Evolutionary conservation across 192 early-diverging fungal genomes (phyloP), one percentile per base, ranked within the genome.

Genomic region (Gigaspora rosea): DNA sequence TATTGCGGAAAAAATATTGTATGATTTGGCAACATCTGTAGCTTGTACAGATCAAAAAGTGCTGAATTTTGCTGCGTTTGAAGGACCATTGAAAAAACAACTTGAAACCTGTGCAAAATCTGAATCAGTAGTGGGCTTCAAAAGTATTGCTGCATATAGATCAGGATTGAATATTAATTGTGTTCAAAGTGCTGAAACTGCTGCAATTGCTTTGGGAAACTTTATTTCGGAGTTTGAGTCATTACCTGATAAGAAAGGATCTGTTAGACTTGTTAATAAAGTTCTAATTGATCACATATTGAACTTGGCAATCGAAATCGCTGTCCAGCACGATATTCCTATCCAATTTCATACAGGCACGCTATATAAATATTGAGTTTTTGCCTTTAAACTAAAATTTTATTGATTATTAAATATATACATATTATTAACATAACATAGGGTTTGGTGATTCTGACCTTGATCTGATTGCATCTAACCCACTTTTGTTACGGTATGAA

Each of bases 381-480:
- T 41, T 41, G 41, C 7, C 41, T 41, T 41, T 41, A 41, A 41
- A 7, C 7, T 41, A 7, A 41, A n/a, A 41, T 41, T 2, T 41
- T 41, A 41, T 6, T 2, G 2, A 41, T 46, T 66, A 11, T 9
- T 27, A 15, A 32, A 20, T 41, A 41, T 3, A 41, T 7, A 41
- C 41, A 41, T 47, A 7, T 46, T 62, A 59, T n/a, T n/a, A n/a
- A n/a, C n/a, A n/a, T 48, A 22, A 46, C 5, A 20, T 63, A 74
- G 72, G 72, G 18, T 80, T 80, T 57, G 79, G 79, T 61, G 79
- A 80, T 59, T 73, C 69, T 16, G 79, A 80, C 66, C 49, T 80
- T 56, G 77, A 80, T 78, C 63, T 80, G 16, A 46, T 80, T 49
- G 12, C 32, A 4, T 35, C 76, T 12, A 78, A 80, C 68, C 79